A percentile compares a stretch with the other conserved stretches of the same genome.
Conservation (phyloP, 495 filamentous ascomycete species). For the Geopyxis carbonaria region DNA sequence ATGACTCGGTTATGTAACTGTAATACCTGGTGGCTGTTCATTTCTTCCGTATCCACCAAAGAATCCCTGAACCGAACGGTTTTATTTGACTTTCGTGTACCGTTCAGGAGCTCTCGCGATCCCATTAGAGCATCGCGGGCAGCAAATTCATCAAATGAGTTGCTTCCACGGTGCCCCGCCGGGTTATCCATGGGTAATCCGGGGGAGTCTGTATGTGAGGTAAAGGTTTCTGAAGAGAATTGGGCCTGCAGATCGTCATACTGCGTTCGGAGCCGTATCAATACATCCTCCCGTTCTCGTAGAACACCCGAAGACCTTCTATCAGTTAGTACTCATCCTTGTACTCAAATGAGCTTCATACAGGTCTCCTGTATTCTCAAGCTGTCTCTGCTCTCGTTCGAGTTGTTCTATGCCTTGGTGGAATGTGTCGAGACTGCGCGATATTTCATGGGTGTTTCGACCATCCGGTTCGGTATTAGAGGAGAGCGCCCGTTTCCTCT, state of each 20-base stretch:
- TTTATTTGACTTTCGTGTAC: slow-evolving; percentile 35
- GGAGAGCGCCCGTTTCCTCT: slow-evolving; percentile 75
- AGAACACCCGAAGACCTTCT: slow-evolving; percentile 14
- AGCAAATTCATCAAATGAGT: slow-evolving; percentile 12
- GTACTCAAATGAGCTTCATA: slow-evolving; percentile 7
- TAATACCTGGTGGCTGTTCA: slow-evolving; percentile 78
- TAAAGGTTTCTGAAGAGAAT: slow-evolving; percentile 31
- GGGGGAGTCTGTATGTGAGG: slow-evolving; percentile 35
- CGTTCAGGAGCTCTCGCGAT: slow-evolving; percentile 12
- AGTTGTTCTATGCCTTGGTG: slow-evolving; percentile 64
- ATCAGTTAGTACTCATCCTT: no score
- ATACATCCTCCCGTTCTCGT: slow-evolving; percentile 27
- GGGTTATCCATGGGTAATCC: slow-evolving; percentile 12
- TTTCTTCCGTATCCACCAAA: slow-evolving; percentile 34
- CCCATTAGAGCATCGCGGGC: slow-evolving; percentile 24
- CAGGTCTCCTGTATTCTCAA: slow-evolving; percentile 45
- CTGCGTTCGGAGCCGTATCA: slow-evolving; percentile 39
- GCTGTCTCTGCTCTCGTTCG: slow-evolving; percentile 45
- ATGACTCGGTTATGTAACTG: slow-evolving; percentile 63
- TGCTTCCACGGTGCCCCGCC: slow-evolving; percentile 7
- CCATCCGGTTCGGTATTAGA: slow-evolving; percentile 69
- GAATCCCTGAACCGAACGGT: slow-evolving; percentile 83
- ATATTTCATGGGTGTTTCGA: slow-evolving; percentile 71
- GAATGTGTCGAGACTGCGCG: slow-evolving; percentile 70
- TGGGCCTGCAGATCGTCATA: slow-evolving; percentile 41